Conservation (phyloP, 768 basidiomycete species). For the Pleurotus giganteus region DNA sequence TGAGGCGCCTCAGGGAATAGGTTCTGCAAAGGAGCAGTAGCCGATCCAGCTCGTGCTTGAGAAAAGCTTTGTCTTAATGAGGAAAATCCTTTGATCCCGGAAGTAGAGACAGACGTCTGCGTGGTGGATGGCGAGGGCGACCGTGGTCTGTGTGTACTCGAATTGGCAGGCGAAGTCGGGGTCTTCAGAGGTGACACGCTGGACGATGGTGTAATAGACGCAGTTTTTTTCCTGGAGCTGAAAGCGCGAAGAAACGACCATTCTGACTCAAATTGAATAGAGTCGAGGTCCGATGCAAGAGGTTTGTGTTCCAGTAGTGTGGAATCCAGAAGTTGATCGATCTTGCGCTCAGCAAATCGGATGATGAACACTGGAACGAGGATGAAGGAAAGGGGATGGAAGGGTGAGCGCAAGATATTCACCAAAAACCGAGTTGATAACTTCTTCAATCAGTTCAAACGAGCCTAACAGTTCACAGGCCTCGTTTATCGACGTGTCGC, state of each 20-base stretch:
- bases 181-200: slow-evolving; percentile 31
- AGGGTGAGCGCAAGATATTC: slow-evolving; percentile 15
- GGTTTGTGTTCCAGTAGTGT: slow-evolving; percentile 82
- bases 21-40: slow-evolving; percentile 44
- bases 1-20: slow-evolving; percentile 46
- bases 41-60: slow-evolving; percentile 45
- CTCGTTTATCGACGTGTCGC: slow-evolving; percentile 74
- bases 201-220: slow-evolving; percentile 22
- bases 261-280: slow-evolving; percentile 92
- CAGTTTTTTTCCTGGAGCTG: slow-evolving; percentile 55
- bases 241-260: slow-evolving; percentile 90
- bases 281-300: slow-evolving; percentile 73
- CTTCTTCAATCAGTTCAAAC: slow-evolving; percentile 85
- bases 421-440: slow-evolving; percentile 95
- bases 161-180: slow-evolving; percentile 49
- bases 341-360: slow-evolving; percentile 83
- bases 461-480: slow-evolving; percentile 84
- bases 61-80: slow-evolving; percentile 68
- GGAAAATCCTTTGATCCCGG: slow-evolving; percentile 54
- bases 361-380: slow-evolving; percentile 81
- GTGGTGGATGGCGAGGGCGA: slow-evolving; percentile 45
- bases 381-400: slow-evolving; percentile 10
- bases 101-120: slow-evolving; percentile 37
- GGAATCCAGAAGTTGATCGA: slow-evolving; percentile 83
- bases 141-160: slow-evolving; percentile 37